These are phyloP conservation scores for Penicillium samsonianum DNA, from an alignment of 495 filamentous ascomycete species.

Conservation along the genomic window DNA sequence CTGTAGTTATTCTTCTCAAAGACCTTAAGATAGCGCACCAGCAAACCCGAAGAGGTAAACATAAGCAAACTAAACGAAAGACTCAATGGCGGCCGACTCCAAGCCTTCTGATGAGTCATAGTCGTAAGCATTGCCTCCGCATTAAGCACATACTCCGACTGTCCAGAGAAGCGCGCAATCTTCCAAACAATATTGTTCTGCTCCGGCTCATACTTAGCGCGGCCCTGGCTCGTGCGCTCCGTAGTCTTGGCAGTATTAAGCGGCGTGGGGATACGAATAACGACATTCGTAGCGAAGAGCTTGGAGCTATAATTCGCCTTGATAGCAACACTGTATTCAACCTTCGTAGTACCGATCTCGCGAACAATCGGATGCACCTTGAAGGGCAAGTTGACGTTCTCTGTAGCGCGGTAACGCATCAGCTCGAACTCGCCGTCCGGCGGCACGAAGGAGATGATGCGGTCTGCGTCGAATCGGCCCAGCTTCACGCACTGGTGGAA, in stretches of 20 bases:
- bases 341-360: constrained; percentile 94
- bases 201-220: constrained; percentile 96
- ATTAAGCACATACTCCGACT: constrained; percentile 90
- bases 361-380: constrained; percentile 99
- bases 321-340: constrained; percentile 97
- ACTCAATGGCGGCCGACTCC: constrained; percentile 90
- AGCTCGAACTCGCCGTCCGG: constrained; percentile 99
- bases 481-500: constrained; percentile 99
- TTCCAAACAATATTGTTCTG: constrained; percentile 99
- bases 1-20: constrained; percentile 99
- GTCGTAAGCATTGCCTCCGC: constrained; percentile 90
- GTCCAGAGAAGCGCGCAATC: constrained; percentile 93
- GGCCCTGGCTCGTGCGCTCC: constrained; percentile 91
- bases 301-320: constrained; percentile 96
- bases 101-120: constrained; percentile 99
- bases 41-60: constrained; percentile 91
- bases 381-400: constrained; percentile 99
- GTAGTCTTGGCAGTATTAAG: constrained; percentile 94
- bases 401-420: constrained; percentile 99
- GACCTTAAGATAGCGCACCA: constrained; percentile 96
- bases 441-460: constrained; percentile 97
- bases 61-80: constrained; percentile 92
- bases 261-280: constrained; percentile 91
- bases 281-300: constrained; percentile 96
- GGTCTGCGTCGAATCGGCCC: constrained; percentile 93